Percentiles rank a stretch among this genome's conserved stretches.
These are phyloP conservation scores for Penicillium sp. DNA, from an alignment of 2,329 filamentous ascomycete genomes.

Conservation along the genomic window DNA sequence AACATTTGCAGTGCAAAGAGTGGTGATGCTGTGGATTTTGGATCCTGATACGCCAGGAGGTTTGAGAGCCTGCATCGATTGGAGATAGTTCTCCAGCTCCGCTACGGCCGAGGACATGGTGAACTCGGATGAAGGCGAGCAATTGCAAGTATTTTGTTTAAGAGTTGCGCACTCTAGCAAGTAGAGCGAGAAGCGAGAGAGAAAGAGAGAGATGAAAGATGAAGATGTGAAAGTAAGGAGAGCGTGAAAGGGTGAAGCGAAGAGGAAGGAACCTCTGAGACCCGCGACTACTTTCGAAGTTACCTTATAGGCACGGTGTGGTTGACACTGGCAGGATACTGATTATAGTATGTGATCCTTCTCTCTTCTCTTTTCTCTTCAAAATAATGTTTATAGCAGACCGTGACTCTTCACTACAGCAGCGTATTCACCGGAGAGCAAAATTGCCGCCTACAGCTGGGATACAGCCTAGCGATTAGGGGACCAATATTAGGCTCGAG, in stretches of 20 bases:
- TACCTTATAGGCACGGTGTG: too few relatives aligned
- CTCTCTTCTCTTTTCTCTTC: background rate
- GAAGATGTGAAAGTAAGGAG: background rate
- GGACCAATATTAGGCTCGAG: conserved; percentile 30
- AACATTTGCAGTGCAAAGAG: conserved; percentile 84
- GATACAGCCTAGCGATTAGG: conserved; percentile 42
- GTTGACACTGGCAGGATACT: too few relatives aligned
- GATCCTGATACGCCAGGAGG: conserved; percentile 92
- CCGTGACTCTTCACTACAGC: conserved; percentile 44
- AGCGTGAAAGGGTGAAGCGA: background rate
- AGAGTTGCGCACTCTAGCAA: background rate
- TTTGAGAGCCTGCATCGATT: conserved; percentile 89
- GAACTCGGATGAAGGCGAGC: conserved; percentile 23
- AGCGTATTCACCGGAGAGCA: conserved; percentile 36
- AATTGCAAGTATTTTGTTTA: background rate
- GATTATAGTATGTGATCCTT: conserved; percentile 2
- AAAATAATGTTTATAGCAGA: conserved; percentile 26
- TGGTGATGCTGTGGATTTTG: conserved; percentile 85
- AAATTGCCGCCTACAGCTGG: conserved; percentile 44
- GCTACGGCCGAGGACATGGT: conserved; percentile 81
- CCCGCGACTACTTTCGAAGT: conserved; percentile 6
- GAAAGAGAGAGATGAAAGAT: background rate
- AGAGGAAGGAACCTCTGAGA: background rate
- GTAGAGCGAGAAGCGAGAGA: background rate
- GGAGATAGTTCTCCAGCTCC: conserved; percentile 86